These are phyloP conservation scores for Schizophyllum commune DNA, from an alignment of 1,284 basidiomycete species.

Conservation along the genomic window DNA sequence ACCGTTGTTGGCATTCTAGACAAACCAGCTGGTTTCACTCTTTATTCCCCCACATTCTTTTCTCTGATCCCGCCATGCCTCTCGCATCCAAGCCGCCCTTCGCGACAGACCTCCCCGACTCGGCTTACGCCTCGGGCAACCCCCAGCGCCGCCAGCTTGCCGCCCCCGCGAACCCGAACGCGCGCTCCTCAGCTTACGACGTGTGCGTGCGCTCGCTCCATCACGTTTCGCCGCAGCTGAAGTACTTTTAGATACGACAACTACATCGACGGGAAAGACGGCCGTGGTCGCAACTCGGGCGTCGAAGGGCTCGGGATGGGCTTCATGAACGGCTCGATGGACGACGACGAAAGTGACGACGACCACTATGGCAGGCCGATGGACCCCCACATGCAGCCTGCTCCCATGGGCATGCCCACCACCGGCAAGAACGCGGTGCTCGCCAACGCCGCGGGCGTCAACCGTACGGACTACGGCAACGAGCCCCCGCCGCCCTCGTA, in stretches of 20 bases:
- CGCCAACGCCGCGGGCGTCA: slow-evolving; percentile 8
- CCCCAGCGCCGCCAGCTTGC: slow-evolving; percentile 26
- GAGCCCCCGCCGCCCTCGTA: slow-evolving; percentile 14
- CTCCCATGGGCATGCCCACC: not conserved
- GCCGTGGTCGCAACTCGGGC: slow-evolving; percentile 39
- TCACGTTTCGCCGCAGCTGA: slow-evolving; percentile 5
- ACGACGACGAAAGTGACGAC: slow-evolving; percentile 39
- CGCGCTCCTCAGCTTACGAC: slow-evolving; percentile 50
- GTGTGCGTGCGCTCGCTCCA: slow-evolving; percentile 39
- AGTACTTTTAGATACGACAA: slow-evolving; percentile 48
- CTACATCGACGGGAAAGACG: slow-evolving; percentile 34
- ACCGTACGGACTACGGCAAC: slow-evolving; percentile 6
- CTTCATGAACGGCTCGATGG: slow-evolving; percentile 41
- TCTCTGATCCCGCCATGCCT: slow-evolving; percentile 13
- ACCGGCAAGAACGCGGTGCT: slow-evolving; percentile 14
- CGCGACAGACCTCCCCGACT: slow-evolving; percentile 60
- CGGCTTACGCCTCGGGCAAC: slow-evolving; percentile 37
- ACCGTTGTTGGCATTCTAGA: not conserved
- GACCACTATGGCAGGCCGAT: not conserved
- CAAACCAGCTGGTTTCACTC: not conserved
- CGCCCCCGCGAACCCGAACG: slow-evolving; percentile 22
- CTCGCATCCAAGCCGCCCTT: slow-evolving; percentile 59
- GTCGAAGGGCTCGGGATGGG: slow-evolving; percentile 45
- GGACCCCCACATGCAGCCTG: not conserved
- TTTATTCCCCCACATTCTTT: not conserved